Conservation (phyloP, 2,329 filamentous ascomycete genomes). For the Curvularia sp. region DNA sequence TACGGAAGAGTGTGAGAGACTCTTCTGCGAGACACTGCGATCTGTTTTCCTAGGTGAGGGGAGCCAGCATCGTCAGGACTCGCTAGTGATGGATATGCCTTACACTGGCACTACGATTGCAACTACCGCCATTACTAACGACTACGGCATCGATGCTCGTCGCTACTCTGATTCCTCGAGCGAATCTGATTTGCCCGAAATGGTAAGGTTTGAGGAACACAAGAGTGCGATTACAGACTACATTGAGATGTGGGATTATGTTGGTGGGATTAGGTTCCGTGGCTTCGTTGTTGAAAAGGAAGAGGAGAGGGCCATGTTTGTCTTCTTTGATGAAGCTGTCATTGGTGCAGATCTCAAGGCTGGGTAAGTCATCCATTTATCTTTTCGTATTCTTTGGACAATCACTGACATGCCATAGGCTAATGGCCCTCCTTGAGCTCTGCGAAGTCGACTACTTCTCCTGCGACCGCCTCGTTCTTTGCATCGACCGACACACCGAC, state of each 20-base stretch:
- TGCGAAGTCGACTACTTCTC: slow-evolving; percentile 74
- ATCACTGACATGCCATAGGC: slow-evolving; percentile 31
- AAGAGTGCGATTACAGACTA: slow-evolving; percentile 63
- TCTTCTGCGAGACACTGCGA: slow-evolving; percentile 97
- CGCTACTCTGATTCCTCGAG: slow-evolving; percentile 32
- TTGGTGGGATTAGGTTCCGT: slow-evolving; percentile 81
- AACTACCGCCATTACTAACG: slow-evolving; percentile 41
- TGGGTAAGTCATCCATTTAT: slow-evolving; percentile 67
- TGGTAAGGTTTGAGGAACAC: slow-evolving; percentile 21
- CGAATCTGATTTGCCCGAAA: slow-evolving; percentile 47
- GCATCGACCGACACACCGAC: slow-evolving; percentile 75
- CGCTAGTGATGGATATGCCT: slow-evolving; percentile 82
- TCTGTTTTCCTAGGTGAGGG: slow-evolving; percentile 96
- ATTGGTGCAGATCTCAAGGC: slow-evolving; percentile 82
- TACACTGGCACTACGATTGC: slow-evolving; percentile 11
- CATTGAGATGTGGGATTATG: slow-evolving; percentile 86
- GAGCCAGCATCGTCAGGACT: slow-evolving; percentile 77
- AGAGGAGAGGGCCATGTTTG: slow-evolving; percentile 77
- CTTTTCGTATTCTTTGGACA: slow-evolving; percentile 1
- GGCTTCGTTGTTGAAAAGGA: slow-evolving; percentile 79
- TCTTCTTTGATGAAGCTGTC: slow-evolving; percentile 82
- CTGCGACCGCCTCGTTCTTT: slow-evolving; percentile 80
- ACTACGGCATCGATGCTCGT: slow-evolving; percentile 40
- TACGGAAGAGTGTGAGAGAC: slow-evolving; percentile 99
- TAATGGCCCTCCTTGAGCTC: slow-evolving; percentile 90